Conservation (phyloP, 2,329 filamentous ascomycete species). For the Alternaria sp. region DNA sequence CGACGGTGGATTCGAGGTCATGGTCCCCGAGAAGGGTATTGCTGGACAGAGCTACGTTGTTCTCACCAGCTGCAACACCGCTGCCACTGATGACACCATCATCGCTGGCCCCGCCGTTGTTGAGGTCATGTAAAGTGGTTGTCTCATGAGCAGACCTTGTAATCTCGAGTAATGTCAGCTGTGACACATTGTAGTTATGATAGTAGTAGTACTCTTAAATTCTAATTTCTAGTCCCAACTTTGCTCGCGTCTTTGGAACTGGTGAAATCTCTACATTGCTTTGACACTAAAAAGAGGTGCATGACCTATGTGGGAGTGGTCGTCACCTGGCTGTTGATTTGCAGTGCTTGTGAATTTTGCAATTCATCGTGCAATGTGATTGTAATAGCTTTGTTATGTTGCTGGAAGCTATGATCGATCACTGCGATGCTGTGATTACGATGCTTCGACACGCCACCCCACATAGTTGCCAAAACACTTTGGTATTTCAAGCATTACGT, state of each 20-base stretch:
- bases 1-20: slow-evolving; percentile 28
- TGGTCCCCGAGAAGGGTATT: slow-evolving; percentile 33
- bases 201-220: not conserved
- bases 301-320: too few species aligned
- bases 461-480: too few species aligned
- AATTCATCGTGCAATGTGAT: too few species aligned
- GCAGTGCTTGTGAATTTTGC: too few species aligned
- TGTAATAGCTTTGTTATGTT: too few species aligned
- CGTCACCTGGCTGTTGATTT: fast-evolving
- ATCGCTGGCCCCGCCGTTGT: slow-evolving; percentile 34
- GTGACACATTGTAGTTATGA: not conserved
- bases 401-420: too few species aligned
- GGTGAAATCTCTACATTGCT: not conserved
- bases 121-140: slow-evolving; percentile 20
- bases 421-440: too few species aligned
- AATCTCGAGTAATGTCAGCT: not conserved
- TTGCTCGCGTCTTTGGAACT: not conserved
- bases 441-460: too few species aligned
- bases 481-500: too few species aligned
- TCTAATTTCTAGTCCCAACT: not conserved
- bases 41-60: slow-evolving; percentile 38
- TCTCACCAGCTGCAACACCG: slow-evolving; percentile 35
- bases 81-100: slow-evolving; percentile 36
- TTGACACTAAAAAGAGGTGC: not conserved
- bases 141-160: not conserved